Percentiles rank a stretch among this genome's conserved stretches.
These are phyloP conservation scores for Pinus tabuliformis DNA, from an alignment of 75 land plant genomes.

Conservation along the genomic window DNA sequence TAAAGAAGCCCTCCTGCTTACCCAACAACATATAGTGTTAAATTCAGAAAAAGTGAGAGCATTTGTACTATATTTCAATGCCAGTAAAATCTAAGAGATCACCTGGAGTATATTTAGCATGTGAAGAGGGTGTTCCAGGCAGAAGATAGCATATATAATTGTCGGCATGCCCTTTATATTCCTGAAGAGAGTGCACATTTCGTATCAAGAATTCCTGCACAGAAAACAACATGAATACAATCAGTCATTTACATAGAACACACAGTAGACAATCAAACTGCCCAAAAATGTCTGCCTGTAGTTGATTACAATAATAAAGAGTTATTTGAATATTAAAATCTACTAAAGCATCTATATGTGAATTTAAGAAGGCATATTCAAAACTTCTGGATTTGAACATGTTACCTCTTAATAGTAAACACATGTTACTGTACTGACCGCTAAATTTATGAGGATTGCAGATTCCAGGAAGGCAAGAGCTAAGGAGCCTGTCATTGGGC, in stretches of 20 bases:
- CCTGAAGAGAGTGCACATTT: conserved; percentile 21
- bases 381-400: no score
- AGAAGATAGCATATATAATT: conserved; percentile 62
- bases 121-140: conserved; percentile 35
- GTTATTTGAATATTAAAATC: no score
- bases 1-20: conserved; percentile 73
- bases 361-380: no score
- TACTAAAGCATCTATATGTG: no score
- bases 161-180: conserved; percentile 33
- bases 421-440: no score
- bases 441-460: no score
- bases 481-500: no score
- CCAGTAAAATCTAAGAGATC: not conserved
- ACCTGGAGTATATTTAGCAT: conserved; percentile 69
- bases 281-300: no score
- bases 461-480: no score
- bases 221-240: not conserved
- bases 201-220: conserved; percentile 27
- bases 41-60: not conserved
- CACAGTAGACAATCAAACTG: no score
- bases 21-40: not conserved
- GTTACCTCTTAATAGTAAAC: not conserved
- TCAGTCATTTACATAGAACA: no score
- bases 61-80: not conserved
- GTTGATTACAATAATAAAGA: no score